Evolutionary conservation across 2,329 filamentous ascomycete genomes (phyloP).

Genomic region (Ilyonectria destructans): DNA sequence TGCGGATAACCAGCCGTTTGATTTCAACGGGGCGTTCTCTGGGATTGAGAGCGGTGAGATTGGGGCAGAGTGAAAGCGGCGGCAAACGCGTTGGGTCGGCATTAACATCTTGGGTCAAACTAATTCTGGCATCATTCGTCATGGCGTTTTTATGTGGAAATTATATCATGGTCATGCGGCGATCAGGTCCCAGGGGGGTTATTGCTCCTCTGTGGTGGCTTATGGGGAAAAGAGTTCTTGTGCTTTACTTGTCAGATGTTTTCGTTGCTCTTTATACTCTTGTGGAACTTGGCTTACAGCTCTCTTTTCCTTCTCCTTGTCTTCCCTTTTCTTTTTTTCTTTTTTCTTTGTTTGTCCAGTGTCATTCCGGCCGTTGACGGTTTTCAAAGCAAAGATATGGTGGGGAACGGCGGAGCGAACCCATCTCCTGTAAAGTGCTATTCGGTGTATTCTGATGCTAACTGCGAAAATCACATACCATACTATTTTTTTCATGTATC

Average conservation of each 20-base stretch:
- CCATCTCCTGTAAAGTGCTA: slow-evolving; percentile 41
- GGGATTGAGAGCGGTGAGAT: slow-evolving; percentile 73
- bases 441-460: slow-evolving; percentile 49
- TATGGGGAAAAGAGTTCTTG: slow-evolving; percentile 53
- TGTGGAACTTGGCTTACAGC: slow-evolving; percentile 36
- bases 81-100: slow-evolving; percentile 46
- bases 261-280: slow-evolving; percentile 26
- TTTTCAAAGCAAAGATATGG: slow-evolving; percentile 36
- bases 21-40: slow-evolving; percentile 68
- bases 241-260: slow-evolving; percentile 39
- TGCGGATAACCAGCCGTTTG: slow-evolving; percentile 65
- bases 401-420: slow-evolving; percentile 29
- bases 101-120: slow-evolving; percentile 53
- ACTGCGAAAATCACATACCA: slow-evolving; percentile 52
- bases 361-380: slow-evolving; percentile 19
- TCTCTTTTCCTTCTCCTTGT: slow-evolving; percentile 38
- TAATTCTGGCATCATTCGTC: slow-evolving; percentile 60
- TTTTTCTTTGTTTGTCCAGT: slow-evolving; percentile 30
- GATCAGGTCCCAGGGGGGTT: slow-evolving; percentile 54
- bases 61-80: slow-evolving; percentile 65
- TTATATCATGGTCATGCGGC: slow-evolving; percentile 61
- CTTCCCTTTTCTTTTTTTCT: slow-evolving; percentile 33
- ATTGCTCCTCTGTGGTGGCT: slow-evolving; percentile 51
- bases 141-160: slow-evolving; percentile 58
- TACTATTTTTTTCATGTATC: slow-evolving; percentile 38